These are phyloP conservation scores for Penicillium olsonii DNA, from an alignment of 2,329 filamentous ascomycete genomes.

Conservation along the genomic window DNA sequence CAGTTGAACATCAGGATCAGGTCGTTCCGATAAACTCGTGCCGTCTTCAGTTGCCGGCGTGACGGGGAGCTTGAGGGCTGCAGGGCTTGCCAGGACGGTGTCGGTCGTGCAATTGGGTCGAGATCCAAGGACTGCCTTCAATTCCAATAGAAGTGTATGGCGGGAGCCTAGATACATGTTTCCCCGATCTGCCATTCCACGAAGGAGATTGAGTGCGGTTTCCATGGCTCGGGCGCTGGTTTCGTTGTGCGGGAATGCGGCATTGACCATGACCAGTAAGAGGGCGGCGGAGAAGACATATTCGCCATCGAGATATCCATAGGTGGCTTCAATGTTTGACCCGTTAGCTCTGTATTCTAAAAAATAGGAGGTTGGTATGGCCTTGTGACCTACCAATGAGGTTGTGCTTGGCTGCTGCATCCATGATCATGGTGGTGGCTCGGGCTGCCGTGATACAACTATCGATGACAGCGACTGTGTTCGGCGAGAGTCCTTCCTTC, in stretches of 20 bases:
- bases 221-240: conserved; percentile 50
- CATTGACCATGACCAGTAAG: conserved; percentile 57
- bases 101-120: conserved; percentile 8
- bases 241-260: conserved; percentile 51
- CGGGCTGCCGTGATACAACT: conserved; percentile 55
- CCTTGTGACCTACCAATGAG: conserved; percentile 47
- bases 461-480: conserved; percentile 55
- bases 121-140: conserved; percentile 34
- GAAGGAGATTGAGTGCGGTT: conserved; percentile 49
- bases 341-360: too few species aligned
- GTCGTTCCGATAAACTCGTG: conserved; percentile 5
- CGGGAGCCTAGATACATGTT: conserved; percentile 53
- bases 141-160: conserved; percentile 40
- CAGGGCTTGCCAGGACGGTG: not conserved
- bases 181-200: conserved; percentile 54
- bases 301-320: conserved; percentile 60
- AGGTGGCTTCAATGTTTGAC: conserved; percentile 45
- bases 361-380: not conserved
- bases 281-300: conserved; percentile 58
- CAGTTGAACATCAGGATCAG: not conserved
- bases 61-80: conserved; percentile 8
- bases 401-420: conserved; percentile 51
- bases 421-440: conserved; percentile 53
- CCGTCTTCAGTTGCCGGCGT: conserved; percentile 20
- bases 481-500: conserved; percentile 50